Conservation (phyloP, 768 basidiomycete species). For the Termitomyces sp. region DNA sequence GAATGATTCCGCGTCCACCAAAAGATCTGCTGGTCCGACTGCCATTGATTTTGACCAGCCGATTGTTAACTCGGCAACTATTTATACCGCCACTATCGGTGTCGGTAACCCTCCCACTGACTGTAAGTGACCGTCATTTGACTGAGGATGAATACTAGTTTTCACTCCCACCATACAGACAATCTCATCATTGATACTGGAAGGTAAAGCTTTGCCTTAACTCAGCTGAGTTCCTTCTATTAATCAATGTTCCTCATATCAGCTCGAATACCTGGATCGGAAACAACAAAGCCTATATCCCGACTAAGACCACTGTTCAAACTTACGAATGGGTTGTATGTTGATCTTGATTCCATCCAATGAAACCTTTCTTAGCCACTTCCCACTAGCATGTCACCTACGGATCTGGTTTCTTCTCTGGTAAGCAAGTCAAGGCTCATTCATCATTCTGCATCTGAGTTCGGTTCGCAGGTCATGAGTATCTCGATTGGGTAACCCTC, state of each 20-base stretch:
- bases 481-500: conserved; percentile 38
- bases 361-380: background rate
- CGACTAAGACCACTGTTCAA: conserved; percentile 45
- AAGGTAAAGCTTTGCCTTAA: conserved; percentile 26
- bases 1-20: background rate
- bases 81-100: background rate
- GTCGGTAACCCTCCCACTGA: conserved; percentile 1
- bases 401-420: conserved; percentile 58
- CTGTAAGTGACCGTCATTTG: background rate
- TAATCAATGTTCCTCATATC: background rate
- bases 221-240: background rate
- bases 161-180: conserved; percentile 30
- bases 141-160: background rate
- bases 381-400: conserved; percentile 46
- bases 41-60: background rate
- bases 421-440: conserved; percentile 22
- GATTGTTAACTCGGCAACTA: background rate
- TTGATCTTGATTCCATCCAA: conserved; percentile 1
- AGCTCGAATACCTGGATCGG: conserved; percentile 75
- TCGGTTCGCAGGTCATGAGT: too few relatives aligned
- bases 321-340: conserved; percentile 49
- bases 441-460: conserved; percentile 30
- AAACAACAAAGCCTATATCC: conserved; percentile 27
- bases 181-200: conserved; percentile 59
- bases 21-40: background rate